Conservation (phyloP, 306 rosid species). For the Vigna unguiculata region DNA sequence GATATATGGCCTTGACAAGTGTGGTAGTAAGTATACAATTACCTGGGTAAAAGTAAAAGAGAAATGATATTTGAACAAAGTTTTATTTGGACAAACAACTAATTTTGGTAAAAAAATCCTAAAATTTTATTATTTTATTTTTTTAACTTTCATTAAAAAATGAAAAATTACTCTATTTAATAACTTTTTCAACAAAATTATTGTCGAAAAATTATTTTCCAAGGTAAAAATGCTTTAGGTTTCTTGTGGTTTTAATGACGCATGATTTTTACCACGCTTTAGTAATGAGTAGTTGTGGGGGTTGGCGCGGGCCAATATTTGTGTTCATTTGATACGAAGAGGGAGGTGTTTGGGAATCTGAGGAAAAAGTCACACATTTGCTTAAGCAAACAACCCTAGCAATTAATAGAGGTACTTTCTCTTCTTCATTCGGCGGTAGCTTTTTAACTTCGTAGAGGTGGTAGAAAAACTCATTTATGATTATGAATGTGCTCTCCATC, state of each 20-base stretch:
- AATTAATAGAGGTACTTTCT: slow-evolving; percentile 42
- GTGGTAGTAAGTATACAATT: neutral
- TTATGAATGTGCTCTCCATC: slow-evolving; percentile 31
- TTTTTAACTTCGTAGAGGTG: slow-evolving; percentile 38
- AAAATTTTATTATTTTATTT: no score
- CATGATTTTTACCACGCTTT: slow-evolving; percentile 6
- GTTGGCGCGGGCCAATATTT: slow-evolving; percentile 26
- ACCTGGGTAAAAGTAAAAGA: slow-evolving; percentile 5
- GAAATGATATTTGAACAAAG: no score
- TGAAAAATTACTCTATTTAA: no score
- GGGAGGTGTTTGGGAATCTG: slow-evolving; percentile 29
- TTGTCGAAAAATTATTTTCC: no score
- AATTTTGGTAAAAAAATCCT: no score
- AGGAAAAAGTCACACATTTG: slow-evolving; percentile 32
- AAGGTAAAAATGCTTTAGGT: neutral
- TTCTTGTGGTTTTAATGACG: neutral
- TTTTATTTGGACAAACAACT: no score
- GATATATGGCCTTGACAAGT: neutral
- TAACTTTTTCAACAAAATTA: no score
- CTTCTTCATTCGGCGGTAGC: slow-evolving; percentile 44
- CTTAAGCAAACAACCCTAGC: slow-evolving; percentile 22
- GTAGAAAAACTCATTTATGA: slow-evolving; percentile 50
- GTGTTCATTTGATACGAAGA: slow-evolving; percentile 35
- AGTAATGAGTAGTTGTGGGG: slow-evolving; percentile 36
- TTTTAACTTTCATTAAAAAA: no score